Conservation (phyloP, 1,139 yeast genomes). For the Debaryomyces psychrophilus region DNA sequence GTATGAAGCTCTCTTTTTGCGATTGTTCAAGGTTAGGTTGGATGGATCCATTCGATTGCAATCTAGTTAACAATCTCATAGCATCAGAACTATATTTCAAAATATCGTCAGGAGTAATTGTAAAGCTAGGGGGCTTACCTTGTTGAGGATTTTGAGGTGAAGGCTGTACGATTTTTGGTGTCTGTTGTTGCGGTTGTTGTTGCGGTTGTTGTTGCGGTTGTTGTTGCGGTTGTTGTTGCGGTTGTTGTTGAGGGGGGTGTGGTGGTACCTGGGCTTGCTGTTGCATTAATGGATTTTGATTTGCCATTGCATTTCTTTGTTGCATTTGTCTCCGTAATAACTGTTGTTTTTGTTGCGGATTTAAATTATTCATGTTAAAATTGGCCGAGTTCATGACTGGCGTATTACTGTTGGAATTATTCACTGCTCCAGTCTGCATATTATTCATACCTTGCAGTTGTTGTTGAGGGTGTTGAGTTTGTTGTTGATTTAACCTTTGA, state of each 20-base stretch:
- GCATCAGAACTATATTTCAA: constrained; percentile 48
- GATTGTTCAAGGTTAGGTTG: constrained; percentile 36
- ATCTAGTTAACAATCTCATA: constrained; percentile 37
- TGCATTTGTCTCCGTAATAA: constrained; percentile 38
- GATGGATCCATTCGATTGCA: constrained; percentile 45
- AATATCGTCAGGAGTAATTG: constrained; percentile 46
- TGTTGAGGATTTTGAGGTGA: constrained; percentile 15
- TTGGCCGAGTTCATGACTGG: constrained; percentile 19
- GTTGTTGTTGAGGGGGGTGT: constrained; percentile 18
- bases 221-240: constrained; percentile 19
- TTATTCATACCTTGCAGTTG: constrained; percentile 9
- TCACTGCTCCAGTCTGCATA: constrained; percentile 11
- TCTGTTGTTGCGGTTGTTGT: constrained; percentile 23
- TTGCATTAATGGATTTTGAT: constrained; percentile 13
- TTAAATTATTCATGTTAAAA: constrained; percentile 28
- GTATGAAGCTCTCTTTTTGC: constrained; percentile 44
- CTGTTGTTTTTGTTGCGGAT: constrained; percentile 43
- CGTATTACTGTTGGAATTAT: constrained; percentile 15
- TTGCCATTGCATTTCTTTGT: constrained; percentile 20
- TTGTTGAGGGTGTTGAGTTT: constrained; percentile 20
- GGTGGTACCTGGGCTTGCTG: constrained; percentile 18
- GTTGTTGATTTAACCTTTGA: constrained; percentile 22
- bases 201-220: too few species aligned
- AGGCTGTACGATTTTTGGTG: constrained; percentile 17
- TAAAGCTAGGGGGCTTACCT: constrained; percentile 40